Evolutionary conservation across 805 yeast genomes (phyloP), one percentile per base, ranked within the genome.

Genomic region (Metschnikowia kofuensis): DNA sequence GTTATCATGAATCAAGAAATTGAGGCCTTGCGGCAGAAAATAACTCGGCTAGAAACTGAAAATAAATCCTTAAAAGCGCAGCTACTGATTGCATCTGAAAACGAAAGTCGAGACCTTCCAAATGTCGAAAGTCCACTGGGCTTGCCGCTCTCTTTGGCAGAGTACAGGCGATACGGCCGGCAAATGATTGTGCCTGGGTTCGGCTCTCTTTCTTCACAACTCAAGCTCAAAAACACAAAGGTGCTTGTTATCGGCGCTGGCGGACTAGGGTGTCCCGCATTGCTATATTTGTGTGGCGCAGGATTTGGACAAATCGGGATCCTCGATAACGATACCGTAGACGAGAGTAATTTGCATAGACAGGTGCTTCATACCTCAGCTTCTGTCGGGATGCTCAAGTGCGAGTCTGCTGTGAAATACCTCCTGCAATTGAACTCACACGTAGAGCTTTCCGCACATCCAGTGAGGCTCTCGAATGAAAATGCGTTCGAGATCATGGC

Each of bases 231-330:
- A 53, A 55, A 65, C 0, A 50, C 92, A 2, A 78, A 72, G 44
- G 79, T 91, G 0, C 66, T 92, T 27, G 91, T 94, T 0, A 76
- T 94, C 7, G 99, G 99, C 1, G 97, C 97, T 0, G 99, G 99
- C 10, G 99, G 99, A 0, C 73, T 94, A 7, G 98, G 99, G 0
- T 85, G 95, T 56, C 97, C 99, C 0, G 95, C 95, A 0, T 65
- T 92, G 42, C 74, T 87, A 38, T 94, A 94, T 61, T 67, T 94
- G 2, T 83, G 84, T 0, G 97, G 95, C 0, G 86, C 96, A 0
- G 99, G 99, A 5, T 70, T 92, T 4, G 98, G 96, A 1, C 65
- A 69, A 2, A 74, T 94, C 21, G 97, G 97, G 3, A 86, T 94
- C 13, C 85, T 90, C 1, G 99, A 94, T 67, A 80, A 83, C 59